phyloP scores from a whole-genome alignment of 192 early-diverging fungal species.

The Backusella luteola region DNA sequence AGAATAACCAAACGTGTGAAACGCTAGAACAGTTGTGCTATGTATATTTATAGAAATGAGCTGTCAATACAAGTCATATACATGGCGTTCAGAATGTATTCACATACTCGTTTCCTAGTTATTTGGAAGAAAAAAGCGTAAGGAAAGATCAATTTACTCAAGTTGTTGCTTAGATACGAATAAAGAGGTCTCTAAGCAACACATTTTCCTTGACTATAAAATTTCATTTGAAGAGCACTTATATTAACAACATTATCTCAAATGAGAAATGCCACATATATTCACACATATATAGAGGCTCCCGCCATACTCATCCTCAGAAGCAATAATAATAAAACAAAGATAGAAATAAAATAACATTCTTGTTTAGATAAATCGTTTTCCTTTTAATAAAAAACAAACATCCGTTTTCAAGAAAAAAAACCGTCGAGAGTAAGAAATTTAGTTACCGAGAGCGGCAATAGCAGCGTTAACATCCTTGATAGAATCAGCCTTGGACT shows the following conservation, averaged over 20 bases:
- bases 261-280: not conserved
- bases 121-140: no score
- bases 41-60: no score
- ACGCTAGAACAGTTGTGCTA: no score
- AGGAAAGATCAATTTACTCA: no score
- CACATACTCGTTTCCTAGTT: no score
- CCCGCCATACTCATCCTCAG: not conserved
- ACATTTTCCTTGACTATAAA: not conserved
- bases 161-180: no score
- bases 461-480: constrained; percentile 57
- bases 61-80: no score
- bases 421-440: not conserved
- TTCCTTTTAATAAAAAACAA: not conserved
- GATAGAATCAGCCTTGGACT: constrained; percentile 52
- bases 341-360: not conserved
- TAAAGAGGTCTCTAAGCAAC: no score
- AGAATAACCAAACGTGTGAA: no score
- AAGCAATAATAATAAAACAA: not conserved
- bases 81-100: no score
- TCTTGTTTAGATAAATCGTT: not conserved
- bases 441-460: constrained; percentile 58
- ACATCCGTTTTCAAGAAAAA: constrained; percentile 3
- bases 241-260: not conserved
- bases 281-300: not conserved
- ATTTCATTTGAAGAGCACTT: not conserved